Percentiles rank a stretch among this genome's conserved stretches.
Evolutionary conservation across 495 filamentous ascomycete genomes (phyloP).

Genomic region (Viridothelium virens): DNA sequence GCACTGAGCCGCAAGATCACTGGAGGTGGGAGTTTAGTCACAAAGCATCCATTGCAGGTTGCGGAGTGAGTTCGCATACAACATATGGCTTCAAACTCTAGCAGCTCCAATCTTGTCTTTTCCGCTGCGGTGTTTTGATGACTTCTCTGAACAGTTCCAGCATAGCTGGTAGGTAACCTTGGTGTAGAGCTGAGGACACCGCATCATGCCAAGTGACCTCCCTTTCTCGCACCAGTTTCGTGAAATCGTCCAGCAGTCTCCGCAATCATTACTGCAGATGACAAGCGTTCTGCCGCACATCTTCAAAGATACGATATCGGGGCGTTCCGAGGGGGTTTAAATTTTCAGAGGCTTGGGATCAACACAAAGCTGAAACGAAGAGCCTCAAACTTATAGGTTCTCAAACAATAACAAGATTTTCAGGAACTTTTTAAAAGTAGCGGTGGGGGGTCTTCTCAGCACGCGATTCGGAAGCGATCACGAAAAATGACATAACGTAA

Average conservation of each 20-base stretch:
- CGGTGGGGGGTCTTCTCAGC: background rate
- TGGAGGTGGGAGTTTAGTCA: background rate
- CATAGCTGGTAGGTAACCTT: slow-evolving; percentile 13
- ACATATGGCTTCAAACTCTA: background rate
- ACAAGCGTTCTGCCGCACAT: slow-evolving; percentile 10
- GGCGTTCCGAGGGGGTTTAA: background rate
- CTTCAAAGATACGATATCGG: too few species aligned
- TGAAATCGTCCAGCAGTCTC: slow-evolving; percentile 2
- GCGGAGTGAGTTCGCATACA: background rate
- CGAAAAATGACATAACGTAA: background rate
- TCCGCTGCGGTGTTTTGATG: background rate
- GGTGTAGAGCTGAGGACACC: slow-evolving; percentile 11
- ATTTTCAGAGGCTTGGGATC: background rate
- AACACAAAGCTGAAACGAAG: background rate
- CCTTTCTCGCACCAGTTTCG: slow-evolving; percentile 2
- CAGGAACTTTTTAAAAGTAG: background rate
- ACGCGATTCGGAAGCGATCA: background rate
- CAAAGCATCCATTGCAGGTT: background rate
- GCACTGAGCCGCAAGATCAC: background rate
- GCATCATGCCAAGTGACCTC: background rate
- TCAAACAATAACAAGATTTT: background rate
- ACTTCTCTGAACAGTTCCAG: background rate
- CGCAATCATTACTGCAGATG: slow-evolving; percentile 6
- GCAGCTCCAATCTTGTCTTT: background rate
- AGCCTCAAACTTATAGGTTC: background rate